These are phyloP conservation scores for Capronia epimyces DNA, from an alignment of 2,329 filamentous ascomycete genomes.

Conservation along the genomic window DNA sequence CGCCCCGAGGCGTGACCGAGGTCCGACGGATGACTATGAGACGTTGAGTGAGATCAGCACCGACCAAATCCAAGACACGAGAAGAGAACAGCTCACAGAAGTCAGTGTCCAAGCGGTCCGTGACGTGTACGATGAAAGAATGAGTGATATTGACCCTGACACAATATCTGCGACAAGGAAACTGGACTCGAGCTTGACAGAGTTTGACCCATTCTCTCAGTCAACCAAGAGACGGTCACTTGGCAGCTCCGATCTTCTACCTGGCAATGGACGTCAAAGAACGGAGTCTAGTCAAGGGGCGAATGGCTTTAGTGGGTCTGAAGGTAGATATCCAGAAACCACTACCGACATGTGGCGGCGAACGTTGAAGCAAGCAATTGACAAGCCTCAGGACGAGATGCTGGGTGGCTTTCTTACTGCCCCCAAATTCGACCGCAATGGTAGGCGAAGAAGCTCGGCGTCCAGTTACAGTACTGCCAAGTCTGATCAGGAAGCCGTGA, in stretches of 20 bases:
- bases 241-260: background rate
- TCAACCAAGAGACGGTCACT: constrained; percentile 1
- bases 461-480: constrained; percentile 14
- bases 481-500: background rate
- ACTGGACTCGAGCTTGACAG: background rate
- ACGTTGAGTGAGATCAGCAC: constrained; percentile 21
- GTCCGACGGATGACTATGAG: constrained; percentile 16
- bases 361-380: constrained; percentile 12
- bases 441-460: constrained; percentile 14
- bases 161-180: background rate
- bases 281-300: background rate
- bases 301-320: background rate
- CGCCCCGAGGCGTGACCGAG: background rate
- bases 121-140: constrained; percentile 12
- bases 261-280: background rate
- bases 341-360: constrained; percentile 20
- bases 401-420: constrained; percentile 19
- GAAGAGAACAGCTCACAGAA: constrained; percentile 19
- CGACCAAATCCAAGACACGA: constrained; percentile 6
- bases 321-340: constrained; percentile 6
- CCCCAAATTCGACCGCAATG: constrained; percentile 22
- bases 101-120: constrained; percentile 12
- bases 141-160: constrained; percentile 17
- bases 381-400: constrained; percentile 11
- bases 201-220: background rate